phyloP scores from a whole-genome alignment of 192 early-diverging fungal genomes.

The Coemansia sp. region DNA sequence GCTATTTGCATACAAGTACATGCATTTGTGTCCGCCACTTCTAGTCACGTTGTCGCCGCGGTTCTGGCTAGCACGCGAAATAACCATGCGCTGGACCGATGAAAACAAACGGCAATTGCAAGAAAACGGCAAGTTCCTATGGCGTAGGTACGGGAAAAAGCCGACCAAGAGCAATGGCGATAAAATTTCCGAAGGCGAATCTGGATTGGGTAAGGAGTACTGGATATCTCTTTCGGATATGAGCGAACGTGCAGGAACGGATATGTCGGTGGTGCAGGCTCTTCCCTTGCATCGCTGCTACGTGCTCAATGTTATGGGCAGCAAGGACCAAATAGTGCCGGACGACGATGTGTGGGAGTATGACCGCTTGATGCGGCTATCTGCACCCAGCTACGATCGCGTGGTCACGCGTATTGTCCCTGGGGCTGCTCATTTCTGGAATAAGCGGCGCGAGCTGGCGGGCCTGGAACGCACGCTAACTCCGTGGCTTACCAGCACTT shows the following conservation, averaged over 20 bases:
- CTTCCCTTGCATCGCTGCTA: slow-evolving; percentile 36
- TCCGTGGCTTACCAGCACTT: slow-evolving; percentile 2
- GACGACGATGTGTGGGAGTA: slow-evolving; percentile 49
- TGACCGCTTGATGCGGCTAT: slow-evolving; percentile 36
- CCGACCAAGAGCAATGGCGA: slow-evolving; percentile 11
- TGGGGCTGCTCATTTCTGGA: slow-evolving; percentile 40
- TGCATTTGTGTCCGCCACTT: slow-evolving; percentile 34
- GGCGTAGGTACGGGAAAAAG: slow-evolving; percentile 40
- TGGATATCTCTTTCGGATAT: slow-evolving; percentile 40
- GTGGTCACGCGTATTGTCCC: slow-evolving; percentile 28
- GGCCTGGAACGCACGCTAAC: slow-evolving; percentile 1
- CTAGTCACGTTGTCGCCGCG: slow-evolving; percentile 53
- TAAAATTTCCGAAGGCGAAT: slow-evolving; percentile 7
- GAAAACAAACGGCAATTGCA: slow-evolving; percentile 41
- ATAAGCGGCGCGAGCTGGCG: slow-evolving; percentile 4
- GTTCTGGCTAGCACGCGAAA: slow-evolving; percentile 50
- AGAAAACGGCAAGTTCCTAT: slow-evolving; percentile 49
- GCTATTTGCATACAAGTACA: slow-evolving; percentile 50
- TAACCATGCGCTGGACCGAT: slow-evolving; percentile 45
- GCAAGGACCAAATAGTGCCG: slow-evolving; percentile 50
- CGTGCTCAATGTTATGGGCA: slow-evolving; percentile 55
- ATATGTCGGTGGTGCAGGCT: slow-evolving; percentile 51
- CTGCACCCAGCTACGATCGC: not conserved
- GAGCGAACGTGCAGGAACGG: slow-evolving; percentile 18
- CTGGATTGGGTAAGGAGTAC: slow-evolving; percentile 24